These are phyloP conservation scores for Talaromyces adpressus DNA, from an alignment of 495 filamentous ascomycete genomes.

Conservation along the genomic window DNA sequence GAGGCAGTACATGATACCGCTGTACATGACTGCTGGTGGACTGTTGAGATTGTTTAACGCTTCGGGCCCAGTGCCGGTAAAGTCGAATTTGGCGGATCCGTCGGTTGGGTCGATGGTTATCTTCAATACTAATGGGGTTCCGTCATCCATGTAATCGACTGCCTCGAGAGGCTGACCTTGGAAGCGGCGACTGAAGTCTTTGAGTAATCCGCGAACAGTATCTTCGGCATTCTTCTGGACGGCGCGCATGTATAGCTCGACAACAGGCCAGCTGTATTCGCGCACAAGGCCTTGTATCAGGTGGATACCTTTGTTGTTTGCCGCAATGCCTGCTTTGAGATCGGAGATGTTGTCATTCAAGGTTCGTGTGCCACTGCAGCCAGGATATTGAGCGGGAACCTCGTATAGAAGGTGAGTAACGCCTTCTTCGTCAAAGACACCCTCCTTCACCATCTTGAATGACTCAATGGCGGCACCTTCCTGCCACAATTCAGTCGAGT, in stretches of 20 bases:
- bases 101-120: conserved; percentile 75
- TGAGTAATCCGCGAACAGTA: conserved; percentile 80
- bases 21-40: conserved; percentile 88
- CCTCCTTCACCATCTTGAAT: conserved; percentile 89
- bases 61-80: conserved; percentile 75
- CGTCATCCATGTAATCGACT: conserved; percentile 90
- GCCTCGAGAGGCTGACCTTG: conserved; percentile 74
- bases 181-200: conserved; percentile 67
- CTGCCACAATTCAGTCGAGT: conserved; percentile 87
- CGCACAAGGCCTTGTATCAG: conserved; percentile 78
- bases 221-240: conserved; percentile 91
- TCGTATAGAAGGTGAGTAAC: conserved; percentile 76
- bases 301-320: conserved; percentile 92
- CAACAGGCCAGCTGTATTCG: conserved; percentile 85
- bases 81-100: conserved; percentile 88
- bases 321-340: conserved; percentile 90
- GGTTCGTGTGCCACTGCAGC: conserved; percentile 84
- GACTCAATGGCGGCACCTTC: conserved; percentile 92
- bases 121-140: conserved; percentile 76
- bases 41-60: conserved; percentile 96
- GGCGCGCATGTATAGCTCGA: conserved; percentile 91
- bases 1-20: conserved; percentile 93
- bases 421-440: conserved; percentile 80
- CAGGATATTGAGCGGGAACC: conserved; percentile 78
- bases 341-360: conserved; percentile 93